phyloP scores from a whole-genome alignment of 441 rosid genomes.

The Syzygium syzygioides region DNA sequence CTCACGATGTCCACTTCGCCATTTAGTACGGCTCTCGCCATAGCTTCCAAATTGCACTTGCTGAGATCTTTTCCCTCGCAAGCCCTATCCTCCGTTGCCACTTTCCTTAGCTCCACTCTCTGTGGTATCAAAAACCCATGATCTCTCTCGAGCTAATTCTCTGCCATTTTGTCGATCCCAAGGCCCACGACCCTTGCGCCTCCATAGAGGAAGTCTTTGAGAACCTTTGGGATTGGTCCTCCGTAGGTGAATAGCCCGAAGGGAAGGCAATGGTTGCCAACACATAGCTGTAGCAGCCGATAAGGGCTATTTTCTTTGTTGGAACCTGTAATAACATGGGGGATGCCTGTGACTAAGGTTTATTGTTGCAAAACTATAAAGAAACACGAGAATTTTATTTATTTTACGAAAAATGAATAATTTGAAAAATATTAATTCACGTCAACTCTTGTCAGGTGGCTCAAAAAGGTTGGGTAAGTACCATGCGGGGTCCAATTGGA shows the following conservation, averaged over 20 bases:
- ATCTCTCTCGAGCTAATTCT: not conserved
- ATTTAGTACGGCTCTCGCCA: not conserved
- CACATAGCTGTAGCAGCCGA: not conserved
- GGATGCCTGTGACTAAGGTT: not conserved
- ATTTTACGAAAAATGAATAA: too few species aligned
- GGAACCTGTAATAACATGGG: not conserved
- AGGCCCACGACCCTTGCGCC: not conserved
- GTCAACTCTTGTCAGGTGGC: not conserved
- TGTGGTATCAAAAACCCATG: not conserved
- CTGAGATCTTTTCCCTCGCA: not conserved
- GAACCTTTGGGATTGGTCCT: not conserved
- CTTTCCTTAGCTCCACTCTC: not conserved
- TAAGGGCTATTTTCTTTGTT: not conserved
- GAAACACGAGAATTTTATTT: not conserved
- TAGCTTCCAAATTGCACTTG: not conserved
- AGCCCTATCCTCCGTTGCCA: not conserved
- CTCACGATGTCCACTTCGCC: not conserved
- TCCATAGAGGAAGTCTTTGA: not conserved
- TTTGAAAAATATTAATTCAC: not conserved
- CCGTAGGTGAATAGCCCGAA: not conserved
- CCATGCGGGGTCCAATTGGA: not conserved
- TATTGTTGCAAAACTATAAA: accelerated
- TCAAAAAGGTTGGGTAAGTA: not conserved
- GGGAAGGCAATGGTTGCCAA: not conserved
- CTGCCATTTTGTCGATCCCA: not conserved